Evolutionary conservation across 495 filamentous ascomycete genomes (phyloP).

Genomic region (Podospora fimiseda): DNA sequence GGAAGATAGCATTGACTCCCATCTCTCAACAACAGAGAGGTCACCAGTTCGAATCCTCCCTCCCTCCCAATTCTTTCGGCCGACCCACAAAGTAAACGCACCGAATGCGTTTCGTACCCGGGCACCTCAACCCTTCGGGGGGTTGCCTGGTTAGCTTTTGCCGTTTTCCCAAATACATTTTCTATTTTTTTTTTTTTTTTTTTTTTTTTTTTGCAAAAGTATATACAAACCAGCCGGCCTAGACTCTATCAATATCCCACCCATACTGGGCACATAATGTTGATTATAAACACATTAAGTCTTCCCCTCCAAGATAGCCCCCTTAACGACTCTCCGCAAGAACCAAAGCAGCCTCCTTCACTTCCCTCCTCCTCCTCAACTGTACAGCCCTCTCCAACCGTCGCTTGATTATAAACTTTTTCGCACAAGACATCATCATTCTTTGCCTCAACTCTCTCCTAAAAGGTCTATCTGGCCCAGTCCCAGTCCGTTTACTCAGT

Average conservation of each 20-base stretch:
- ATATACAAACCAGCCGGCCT: not conserved
- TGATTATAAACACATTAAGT: not conserved
- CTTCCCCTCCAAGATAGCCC: not conserved
- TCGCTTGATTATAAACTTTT: not conserved
- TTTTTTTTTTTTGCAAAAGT: not conserved
- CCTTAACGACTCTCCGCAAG: too few relatives aligned
- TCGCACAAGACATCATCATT: not conserved
- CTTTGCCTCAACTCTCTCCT: not conserved
- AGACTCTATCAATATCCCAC: too few relatives aligned
- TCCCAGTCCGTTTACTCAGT: slow-evolving; percentile 9
- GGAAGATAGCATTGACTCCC: too few relatives aligned
- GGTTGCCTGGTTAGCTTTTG: too few relatives aligned
- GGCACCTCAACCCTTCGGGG: too few relatives aligned
- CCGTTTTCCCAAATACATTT: too few relatives aligned
- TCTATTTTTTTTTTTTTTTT: too few relatives aligned
- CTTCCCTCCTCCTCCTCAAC: not conserved
- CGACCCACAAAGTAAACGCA: too few relatives aligned
- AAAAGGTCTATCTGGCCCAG: not conserved
- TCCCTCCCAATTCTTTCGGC: too few relatives aligned
- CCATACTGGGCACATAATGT: not conserved
- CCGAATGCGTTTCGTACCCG: too few relatives aligned
- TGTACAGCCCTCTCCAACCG: not conserved
- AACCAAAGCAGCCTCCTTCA: not conserved
- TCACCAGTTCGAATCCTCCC: too few relatives aligned
- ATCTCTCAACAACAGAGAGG: too few relatives aligned